Base-by-base conservation (phyloP, 1,139 yeast genomes). In the Geotrichum aggregatum region DNA sequence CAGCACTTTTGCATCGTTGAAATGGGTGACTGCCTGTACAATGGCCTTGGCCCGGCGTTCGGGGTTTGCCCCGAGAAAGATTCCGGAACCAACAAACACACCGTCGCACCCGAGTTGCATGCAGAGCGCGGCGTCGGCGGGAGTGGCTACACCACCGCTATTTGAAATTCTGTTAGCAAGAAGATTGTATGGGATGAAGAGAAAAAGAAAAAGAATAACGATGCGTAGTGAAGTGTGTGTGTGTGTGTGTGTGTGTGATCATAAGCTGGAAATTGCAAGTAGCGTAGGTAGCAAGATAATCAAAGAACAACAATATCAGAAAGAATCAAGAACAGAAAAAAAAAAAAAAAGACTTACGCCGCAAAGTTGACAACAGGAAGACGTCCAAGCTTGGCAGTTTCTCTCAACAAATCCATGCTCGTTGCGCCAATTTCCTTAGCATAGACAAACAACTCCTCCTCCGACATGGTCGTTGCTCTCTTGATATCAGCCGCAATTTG, bases 71-170 rank as follows among this genome's bases (percentile, higher is more conserved):
- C 87, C 81, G 68, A 83, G 82, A 78, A 87, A 87, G 60, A 87
- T 87, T 44, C 95, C 95, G 7, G 89, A 83, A n/a, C 95, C 95
- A 40, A 87, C 95, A 65, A 87, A 87, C 38, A 87, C 89, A 59
- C 95, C 95, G 65, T 87, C 95, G 67, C 89, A 84, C n/a, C 95
- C 95, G 63, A 86, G 75, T 70, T 86, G 91, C 95, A 87, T 86
- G 70, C 88, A 83, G 59, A 87, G 73, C 10, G 95, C 95, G 42
- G 95, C 95, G 68, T 87, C 95, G 1, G 92, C 83, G 28, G 95
- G 95, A 10, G 95, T 84, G 10, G 95, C 95, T 51, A 87, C 84
- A 58, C 95, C 95, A 49, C 95, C 95, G 18, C 41, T 36, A 36
- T n/a, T n/a, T n/a, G n/a, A n/a, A n/a, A n/a, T n/a, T n/a, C n/a